Conservation (phyloP, 1,139 yeast genomes). For the Kodamaea derodonti region DNA sequence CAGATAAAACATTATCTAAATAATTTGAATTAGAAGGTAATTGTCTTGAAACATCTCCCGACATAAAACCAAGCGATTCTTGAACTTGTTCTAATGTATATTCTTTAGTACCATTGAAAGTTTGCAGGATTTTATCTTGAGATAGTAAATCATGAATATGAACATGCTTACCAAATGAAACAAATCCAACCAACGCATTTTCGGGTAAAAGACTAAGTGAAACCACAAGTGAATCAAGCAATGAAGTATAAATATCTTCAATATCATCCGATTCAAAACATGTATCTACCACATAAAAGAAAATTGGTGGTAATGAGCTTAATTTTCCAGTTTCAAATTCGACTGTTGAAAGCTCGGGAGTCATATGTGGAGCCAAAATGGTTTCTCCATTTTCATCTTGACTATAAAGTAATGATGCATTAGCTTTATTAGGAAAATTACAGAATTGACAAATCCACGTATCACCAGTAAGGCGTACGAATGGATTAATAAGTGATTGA, state of each 20-base stretch:
- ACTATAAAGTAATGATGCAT: conserved; percentile 3
- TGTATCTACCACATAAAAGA: conserved; percentile 65
- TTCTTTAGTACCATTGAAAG: conserved; percentile 59
- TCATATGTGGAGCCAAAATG: conserved; percentile 29
- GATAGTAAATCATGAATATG: conserved; percentile 55
- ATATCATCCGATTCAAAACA: conserved; percentile 49
- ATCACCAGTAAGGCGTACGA: conserved; percentile 34
- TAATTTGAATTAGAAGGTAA: conserved; percentile 5
- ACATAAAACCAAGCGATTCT: conserved; percentile 48
- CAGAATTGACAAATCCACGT: conserved; percentile 69
- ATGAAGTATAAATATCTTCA: conserved; percentile 38
- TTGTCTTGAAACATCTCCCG: conserved; percentile 5
- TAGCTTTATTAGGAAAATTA: conserved; percentile 47
- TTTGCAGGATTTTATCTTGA: conserved; percentile 23
- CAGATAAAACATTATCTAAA: conserved; percentile 16
- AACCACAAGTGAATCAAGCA: conserved; percentile 52
- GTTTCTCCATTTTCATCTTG: conserved; percentile 12
- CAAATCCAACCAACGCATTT: conserved; percentile 53
- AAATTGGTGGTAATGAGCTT: conserved; percentile 47
- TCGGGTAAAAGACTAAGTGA: conserved; percentile 60
- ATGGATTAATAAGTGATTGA: conserved; percentile 60
- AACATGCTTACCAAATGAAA: conserved; percentile 65
- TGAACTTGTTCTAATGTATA: conserved; percentile 51
- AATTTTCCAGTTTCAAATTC: conserved; percentile 55
- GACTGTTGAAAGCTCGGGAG: conserved; percentile 47